Evolutionary conservation across 1,139 yeast genomes (phyloP).

Genomic region (Geotrichum carabidarum): DNA sequence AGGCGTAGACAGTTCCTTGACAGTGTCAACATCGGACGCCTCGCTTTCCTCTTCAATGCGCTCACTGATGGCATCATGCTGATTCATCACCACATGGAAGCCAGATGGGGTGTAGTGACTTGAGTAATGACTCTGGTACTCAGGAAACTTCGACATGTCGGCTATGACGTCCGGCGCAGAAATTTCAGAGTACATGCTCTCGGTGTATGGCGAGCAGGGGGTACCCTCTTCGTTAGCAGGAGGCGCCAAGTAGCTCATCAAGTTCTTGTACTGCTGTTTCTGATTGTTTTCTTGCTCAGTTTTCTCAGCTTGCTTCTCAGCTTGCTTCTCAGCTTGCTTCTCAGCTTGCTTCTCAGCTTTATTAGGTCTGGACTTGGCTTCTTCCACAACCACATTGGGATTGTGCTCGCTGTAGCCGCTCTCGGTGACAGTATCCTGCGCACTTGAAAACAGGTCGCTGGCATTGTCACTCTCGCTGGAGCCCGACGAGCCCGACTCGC

Average conservation of each 20-base stretch:
- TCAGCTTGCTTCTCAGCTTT: not conserved
- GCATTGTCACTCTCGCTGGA: not conserved
- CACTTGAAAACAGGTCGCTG: conserved; percentile 1
- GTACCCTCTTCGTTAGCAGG: not conserved
- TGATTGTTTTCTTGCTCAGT: conserved; percentile 5
- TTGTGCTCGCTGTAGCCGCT: no score
- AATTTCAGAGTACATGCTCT: conserved; percentile 8
- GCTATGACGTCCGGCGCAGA: conserved; percentile 12
- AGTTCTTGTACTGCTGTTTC: conserved; percentile 10
- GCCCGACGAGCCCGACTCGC: not conserved
- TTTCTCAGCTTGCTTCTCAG: no score
- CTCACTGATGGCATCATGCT: conserved; percentile 7
- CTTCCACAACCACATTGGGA: not conserved
- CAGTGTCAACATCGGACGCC: conserved; percentile 4
- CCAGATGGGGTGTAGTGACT: conserved; percentile 16
- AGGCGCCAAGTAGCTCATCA: conserved; percentile 14
- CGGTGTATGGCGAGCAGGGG: conserved; percentile 12
- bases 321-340: not conserved
- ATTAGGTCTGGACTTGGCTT: not conserved
- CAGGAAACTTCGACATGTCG: conserved; percentile 14
- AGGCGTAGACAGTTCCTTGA: not conserved
- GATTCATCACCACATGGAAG: conserved; percentile 13
- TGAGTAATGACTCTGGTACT: conserved; percentile 15
- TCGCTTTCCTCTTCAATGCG: not conserved
- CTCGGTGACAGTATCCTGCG: not conserved